A percentile compares a stretch with the other conserved stretches of the same genome.
These are phyloP conservation scores for Raffaelea ambrosiae DNA, from an alignment of 2,329 filamentous ascomycete species.

Conservation along the genomic window DNA sequence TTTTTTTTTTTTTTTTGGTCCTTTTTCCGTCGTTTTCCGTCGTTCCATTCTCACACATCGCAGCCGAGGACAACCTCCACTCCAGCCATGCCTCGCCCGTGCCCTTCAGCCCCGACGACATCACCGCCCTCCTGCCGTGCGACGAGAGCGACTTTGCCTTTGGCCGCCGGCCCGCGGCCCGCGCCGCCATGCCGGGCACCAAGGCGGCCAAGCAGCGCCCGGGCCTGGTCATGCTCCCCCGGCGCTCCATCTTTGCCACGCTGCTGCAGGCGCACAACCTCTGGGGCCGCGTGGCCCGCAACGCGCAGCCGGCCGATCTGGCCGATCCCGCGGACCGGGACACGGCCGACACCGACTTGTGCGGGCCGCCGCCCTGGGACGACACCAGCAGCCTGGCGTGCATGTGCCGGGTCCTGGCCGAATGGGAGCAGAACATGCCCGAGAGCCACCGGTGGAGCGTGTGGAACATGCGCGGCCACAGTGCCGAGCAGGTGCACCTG, in stretches of 20 bases:
- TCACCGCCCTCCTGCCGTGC: conserved; percentile 24
- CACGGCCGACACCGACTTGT: neutral
- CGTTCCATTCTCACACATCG: neutral
- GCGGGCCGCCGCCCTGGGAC: conserved; percentile 10
- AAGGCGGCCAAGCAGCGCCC: conserved; percentile 18
- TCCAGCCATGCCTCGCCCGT: conserved; percentile 21
- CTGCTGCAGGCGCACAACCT: conserved; percentile 23
- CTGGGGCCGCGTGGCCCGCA: conserved; percentile 24
- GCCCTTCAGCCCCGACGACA: conserved; percentile 22
- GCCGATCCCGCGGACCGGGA: conserved; percentile 1
- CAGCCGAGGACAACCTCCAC: conserved; percentile 22
- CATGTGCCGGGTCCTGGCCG: conserved; percentile 13
- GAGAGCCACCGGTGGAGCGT: conserved; percentile 20
- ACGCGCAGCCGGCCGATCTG: conserved; percentile 13
- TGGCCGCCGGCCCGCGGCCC: conserved; percentile 17
- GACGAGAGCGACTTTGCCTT: conserved; percentile 27
- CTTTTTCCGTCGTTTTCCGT: neutral
- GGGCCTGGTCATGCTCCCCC: conserved; percentile 14
- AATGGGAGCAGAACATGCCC: conserved; percentile 20
- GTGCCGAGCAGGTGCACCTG: conserved; percentile 21
- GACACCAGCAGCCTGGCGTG: conserved; percentile 12
- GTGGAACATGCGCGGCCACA: conserved; percentile 25
- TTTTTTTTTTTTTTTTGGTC: too few species aligned
- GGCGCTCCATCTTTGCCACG: conserved; percentile 25
- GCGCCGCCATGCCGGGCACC: conserved; percentile 23